A percentile compares a stretch with the other conserved stretches of the same genome.
Evolutionary conservation across 2,329 filamentous ascomycete genomes (phyloP).

Genomic region (Diaporthe sp.): DNA sequence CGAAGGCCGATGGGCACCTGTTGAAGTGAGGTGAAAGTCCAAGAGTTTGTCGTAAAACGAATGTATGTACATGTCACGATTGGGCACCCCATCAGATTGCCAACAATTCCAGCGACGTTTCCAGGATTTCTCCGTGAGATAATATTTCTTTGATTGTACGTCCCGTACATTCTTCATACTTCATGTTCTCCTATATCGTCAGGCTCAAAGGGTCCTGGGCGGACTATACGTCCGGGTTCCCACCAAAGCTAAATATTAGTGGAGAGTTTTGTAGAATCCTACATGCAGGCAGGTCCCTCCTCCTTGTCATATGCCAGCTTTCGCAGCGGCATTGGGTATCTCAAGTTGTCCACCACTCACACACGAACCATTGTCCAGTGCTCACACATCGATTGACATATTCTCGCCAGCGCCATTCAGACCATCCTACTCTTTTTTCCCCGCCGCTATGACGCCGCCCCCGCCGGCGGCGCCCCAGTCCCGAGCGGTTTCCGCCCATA

Average conservation of each 20-base stretch:
- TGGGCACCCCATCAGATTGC: not conserved
- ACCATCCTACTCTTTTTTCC: too few species aligned
- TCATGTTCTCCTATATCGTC: not conserved
- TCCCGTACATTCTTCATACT: not conserved
- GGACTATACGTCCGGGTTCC: not conserved
- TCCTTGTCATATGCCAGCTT: conserved; percentile 24
- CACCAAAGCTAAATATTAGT: not conserved
- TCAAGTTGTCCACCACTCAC: not conserved
- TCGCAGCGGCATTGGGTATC: conserved; percentile 21
- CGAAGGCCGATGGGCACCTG: conserved; percentile 42
- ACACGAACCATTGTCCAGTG: not conserved
- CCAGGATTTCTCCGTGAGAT: not conserved
- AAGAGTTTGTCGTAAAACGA: not conserved
- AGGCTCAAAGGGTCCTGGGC: not conserved
- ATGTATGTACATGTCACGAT: not conserved
- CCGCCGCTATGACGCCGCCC: not conserved
- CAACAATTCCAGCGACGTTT: not conserved
- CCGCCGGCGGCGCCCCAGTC: not conserved
- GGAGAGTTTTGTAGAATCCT: not conserved
- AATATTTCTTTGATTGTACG: not conserved
- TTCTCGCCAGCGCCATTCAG: not conserved
- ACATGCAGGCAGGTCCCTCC: not conserved
- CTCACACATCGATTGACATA: not conserved
- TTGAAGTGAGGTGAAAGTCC: conserved; percentile 48
- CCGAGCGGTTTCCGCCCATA: conserved; percentile 51